These are phyloP conservation scores for Candida michaelii DNA, from an alignment of 805 yeast species.

Conservation along the genomic window DNA sequence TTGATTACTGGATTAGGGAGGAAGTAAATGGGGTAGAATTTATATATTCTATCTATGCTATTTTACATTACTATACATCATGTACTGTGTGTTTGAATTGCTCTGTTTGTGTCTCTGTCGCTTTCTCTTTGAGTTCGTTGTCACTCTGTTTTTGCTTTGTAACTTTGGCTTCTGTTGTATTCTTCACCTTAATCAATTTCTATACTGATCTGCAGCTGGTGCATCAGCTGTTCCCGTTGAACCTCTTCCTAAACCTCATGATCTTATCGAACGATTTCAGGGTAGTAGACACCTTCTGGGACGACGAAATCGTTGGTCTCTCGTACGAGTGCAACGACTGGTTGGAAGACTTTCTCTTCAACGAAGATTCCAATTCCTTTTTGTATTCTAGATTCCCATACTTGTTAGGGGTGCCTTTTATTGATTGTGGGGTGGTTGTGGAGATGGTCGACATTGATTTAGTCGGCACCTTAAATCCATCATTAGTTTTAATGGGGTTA, in stretches of 20 bases:
- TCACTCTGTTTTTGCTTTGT: too few species aligned
- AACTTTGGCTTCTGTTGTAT: too few species aligned
- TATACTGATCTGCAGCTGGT: not conserved
- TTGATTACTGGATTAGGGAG: too few species aligned
- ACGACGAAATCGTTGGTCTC: conserved; percentile 43
- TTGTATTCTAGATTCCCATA: conserved; percentile 1
- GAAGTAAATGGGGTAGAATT: too few species aligned
- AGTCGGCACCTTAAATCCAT: conserved; percentile 4
- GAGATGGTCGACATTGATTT: conserved; percentile 7
- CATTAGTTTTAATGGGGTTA: not conserved
- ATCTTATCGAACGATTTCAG: conserved; percentile 37
- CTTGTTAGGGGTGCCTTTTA: too few species aligned
- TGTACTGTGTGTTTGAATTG: too few species aligned
- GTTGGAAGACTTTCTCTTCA: conserved; percentile 9
- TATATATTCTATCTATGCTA: conserved; percentile 1
- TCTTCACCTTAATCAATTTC: too few species aligned
- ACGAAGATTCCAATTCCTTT: conserved; percentile 5
- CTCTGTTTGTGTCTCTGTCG: too few species aligned
- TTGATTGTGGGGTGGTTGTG: not conserved
- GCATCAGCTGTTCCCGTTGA: conserved; percentile 13
- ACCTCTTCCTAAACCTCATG: conserved; percentile 33
- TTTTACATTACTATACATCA: conserved; percentile 9
- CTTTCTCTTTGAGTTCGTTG: too few species aligned
- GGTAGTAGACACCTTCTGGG: too few species aligned
- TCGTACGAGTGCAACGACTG: conserved; percentile 21